Conservation (phyloP, 192 early-diverging fungal species). For the Umbelopsis vinacea region DNA sequence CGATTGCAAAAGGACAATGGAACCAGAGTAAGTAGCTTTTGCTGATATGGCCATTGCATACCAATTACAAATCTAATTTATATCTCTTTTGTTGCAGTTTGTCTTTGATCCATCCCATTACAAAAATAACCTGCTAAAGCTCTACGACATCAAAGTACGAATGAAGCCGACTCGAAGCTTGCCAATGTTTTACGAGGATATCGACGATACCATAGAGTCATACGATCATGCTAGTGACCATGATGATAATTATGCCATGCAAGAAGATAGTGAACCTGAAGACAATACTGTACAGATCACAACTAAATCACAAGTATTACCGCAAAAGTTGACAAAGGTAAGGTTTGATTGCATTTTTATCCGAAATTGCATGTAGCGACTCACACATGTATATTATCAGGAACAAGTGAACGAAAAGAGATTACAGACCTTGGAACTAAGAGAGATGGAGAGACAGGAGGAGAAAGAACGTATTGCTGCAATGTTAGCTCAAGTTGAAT, state of each 20-base stretch:
- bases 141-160: slow-evolving; percentile 47
- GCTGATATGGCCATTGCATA: background rate
- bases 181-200: slow-evolving; percentile 31
- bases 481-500: slow-evolving; percentile 41
- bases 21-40: slow-evolving; percentile 30
- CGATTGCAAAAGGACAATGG: slow-evolving; percentile 60
- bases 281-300: slow-evolving; percentile 2
- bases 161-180: slow-evolving; percentile 38
- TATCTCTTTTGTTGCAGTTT: slow-evolving; percentile 40
- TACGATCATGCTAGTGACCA: slow-evolving; percentile 25
- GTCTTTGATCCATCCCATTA: slow-evolving; percentile 70
- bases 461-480: slow-evolving; percentile 39
- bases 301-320: background rate
- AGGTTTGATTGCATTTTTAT: background rate
- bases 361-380: slow-evolving; percentile 28
- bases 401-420: slow-evolving; percentile 38
- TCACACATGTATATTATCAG: background rate
- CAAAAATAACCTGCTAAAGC: slow-evolving; percentile 66
- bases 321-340: background rate
- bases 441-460: slow-evolving; percentile 34
- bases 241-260: background rate
- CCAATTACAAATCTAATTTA: background rate
- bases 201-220: slow-evolving; percentile 11
- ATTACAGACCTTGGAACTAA: slow-evolving; percentile 28
- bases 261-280: slow-evolving; percentile 28